Conservation (phyloP, 495 filamentous ascomycete species). For the Emericellopsis terricola region DNA sequence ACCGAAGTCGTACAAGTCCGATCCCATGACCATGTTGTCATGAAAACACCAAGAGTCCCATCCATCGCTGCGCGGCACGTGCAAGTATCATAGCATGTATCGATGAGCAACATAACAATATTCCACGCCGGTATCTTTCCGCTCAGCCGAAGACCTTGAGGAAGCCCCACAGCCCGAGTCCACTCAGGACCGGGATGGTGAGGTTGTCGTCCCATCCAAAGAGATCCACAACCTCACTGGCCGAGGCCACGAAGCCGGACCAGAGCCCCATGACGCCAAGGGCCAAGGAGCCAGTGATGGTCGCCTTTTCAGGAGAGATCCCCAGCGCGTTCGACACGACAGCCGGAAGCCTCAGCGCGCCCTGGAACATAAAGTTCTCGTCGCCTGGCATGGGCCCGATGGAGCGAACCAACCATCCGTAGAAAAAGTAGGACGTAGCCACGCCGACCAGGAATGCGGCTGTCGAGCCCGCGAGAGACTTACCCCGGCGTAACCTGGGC, state of each 20-base stretch:
- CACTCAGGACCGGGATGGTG: conserved; percentile 85
- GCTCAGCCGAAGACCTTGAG: conserved; percentile 73
- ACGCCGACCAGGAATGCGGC: conserved; percentile 73
- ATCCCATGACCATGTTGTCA: too few relatives aligned
- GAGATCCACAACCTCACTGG: conserved; percentile 78
- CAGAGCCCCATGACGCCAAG: conserved; percentile 74
- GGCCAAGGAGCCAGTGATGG: conserved; percentile 49
- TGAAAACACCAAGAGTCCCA: too few relatives aligned
- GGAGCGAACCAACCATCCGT: conserved; percentile 65
- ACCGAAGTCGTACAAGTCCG: too few relatives aligned
- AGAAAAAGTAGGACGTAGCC: conserved; percentile 65
- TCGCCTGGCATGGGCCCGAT: conserved; percentile 48
- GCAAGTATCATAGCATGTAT: too few relatives aligned
- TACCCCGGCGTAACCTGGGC: conserved; percentile 63
- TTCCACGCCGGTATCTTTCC: too few relatives aligned
- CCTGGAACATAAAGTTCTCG: conserved; percentile 67
- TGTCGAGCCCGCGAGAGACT: conserved; percentile 75
- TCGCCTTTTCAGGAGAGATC: conserved; percentile 23
- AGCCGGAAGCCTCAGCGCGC: conserved; percentile 44
- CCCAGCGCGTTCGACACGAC: conserved; percentile 30
- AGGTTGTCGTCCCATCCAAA: conserved; percentile 95
- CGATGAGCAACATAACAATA: too few relatives aligned
- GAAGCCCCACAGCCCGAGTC: conserved; percentile 82
- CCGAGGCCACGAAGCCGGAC: conserved; percentile 70
- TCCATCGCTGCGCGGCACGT: too few relatives aligned